Evolutionary conservation across 257 asterid genomes (phyloP).

Genomic region (Jasminum sambac): DNA sequence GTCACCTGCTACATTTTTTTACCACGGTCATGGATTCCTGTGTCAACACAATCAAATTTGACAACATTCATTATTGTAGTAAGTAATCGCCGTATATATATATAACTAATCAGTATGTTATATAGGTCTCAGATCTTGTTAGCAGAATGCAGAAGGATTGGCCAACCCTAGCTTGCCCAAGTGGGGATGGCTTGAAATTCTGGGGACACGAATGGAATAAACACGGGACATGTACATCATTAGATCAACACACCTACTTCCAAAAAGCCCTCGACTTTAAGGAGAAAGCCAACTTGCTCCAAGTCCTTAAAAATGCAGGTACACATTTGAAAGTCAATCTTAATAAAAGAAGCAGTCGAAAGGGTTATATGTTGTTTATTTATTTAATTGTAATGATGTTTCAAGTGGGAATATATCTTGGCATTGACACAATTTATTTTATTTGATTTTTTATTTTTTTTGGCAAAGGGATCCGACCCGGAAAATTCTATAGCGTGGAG

Average conservation of each 20-base stretch:
- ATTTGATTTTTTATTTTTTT: not conserved
- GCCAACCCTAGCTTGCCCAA: conserved; percentile 85
- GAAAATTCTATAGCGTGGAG: conserved; percentile 39
- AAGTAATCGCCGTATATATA: too few species aligned
- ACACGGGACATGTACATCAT: conserved; percentile 75
- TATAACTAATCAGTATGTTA: not conserved
- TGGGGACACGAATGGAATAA: conserved; percentile 90
- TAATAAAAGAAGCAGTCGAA: too few species aligned
- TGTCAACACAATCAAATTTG: too few species aligned
- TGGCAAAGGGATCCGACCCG: conserved; percentile 51
- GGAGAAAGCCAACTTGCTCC: conserved; percentile 55
- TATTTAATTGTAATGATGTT: too few species aligned
- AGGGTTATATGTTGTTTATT: too few species aligned
- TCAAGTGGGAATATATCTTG: too few species aligned
- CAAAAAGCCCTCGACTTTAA: conserved; percentile 58
- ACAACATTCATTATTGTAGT: too few species aligned
- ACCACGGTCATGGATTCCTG: too few species aligned
- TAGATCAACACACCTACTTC: conserved; percentile 53
- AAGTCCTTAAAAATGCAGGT: conserved; percentile 58
- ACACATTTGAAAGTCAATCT: not conserved
- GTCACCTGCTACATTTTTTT: too few species aligned
- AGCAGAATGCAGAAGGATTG: conserved; percentile 59
- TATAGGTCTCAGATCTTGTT: conserved; percentile 59
- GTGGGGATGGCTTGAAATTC: conserved; percentile 52
- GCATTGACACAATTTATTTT: not conserved